A percentile compares a stretch with the other conserved stretches of the same genome.
Evolutionary conservation across 2,329 filamentous ascomycete genomes (phyloP).

Genomic region (Tolypocladium pustulatum): DNA sequence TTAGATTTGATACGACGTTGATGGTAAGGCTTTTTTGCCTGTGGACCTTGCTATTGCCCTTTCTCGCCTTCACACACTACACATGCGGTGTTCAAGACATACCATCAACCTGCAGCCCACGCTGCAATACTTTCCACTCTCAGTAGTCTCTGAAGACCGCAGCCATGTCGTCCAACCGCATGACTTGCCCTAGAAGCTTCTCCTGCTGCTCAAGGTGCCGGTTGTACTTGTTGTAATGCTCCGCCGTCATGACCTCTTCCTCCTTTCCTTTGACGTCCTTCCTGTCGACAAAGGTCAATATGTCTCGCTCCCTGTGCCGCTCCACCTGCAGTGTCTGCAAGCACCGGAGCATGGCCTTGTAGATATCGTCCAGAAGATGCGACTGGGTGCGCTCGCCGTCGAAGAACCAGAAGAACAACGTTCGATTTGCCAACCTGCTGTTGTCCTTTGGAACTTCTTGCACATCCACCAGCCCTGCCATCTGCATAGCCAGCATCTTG

Average conservation of each 20-base stretch:
- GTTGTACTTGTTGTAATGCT: slow-evolving; percentile 57
- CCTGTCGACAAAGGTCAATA: slow-evolving; percentile 73
- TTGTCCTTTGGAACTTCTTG: slow-evolving; percentile 91
- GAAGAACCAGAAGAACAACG: slow-evolving; percentile 87
- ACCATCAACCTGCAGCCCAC: background rate
- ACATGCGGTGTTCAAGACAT: background rate
- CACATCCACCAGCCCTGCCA: slow-evolving; percentile 76
- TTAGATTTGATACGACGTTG: background rate
- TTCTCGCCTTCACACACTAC: background rate
- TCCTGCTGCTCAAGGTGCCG: slow-evolving; percentile 54
- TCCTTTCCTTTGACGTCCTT: slow-evolving; percentile 79
- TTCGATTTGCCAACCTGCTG: slow-evolving; percentile 68
- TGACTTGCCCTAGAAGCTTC: slow-evolving; percentile 68
- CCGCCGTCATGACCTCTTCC: slow-evolving; percentile 64
- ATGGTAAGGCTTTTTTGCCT: background rate
- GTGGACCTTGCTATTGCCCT: background rate
- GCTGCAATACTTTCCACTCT: slow-evolving; percentile 7
- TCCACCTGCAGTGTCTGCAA: slow-evolving; percentile 73
- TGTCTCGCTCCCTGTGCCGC: slow-evolving; percentile 56
- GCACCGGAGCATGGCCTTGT: slow-evolving; percentile 81
- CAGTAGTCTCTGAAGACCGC: slow-evolving; percentile 72
- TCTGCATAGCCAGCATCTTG: slow-evolving; percentile 76
- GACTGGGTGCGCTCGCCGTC: slow-evolving; percentile 63
- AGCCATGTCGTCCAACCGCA: slow-evolving; percentile 74
- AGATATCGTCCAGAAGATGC: slow-evolving; percentile 67